Evolutionary conservation across 306 rosid genomes (phyloP), one percentile per base, ranked within the genome.

Genomic region (Citrullus mucosospermus): DNA sequence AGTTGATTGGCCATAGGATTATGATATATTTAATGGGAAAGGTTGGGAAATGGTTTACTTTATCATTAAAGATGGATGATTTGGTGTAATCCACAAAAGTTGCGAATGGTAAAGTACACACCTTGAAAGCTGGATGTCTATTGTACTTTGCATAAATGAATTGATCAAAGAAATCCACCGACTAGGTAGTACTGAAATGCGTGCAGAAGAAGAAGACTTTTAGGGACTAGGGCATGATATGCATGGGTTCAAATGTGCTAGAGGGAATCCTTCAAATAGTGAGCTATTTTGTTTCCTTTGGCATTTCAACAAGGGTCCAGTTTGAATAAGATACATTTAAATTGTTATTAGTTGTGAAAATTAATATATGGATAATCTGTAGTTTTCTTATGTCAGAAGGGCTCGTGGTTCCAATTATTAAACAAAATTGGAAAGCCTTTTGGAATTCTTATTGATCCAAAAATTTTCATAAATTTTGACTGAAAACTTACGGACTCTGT

Each of bases 81-180:
- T 80, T 67, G 66, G 62, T 69, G 83, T 56, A 62, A 57, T 53
- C 63, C 57, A 72, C 43, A 4, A 56, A 66, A 66, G 28, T 39
- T 36, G 51, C 51, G 8, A n/a, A 38, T 46, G 76, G 30, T 6
- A 68, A 68, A 68, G 74, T 68, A 56, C 46, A 46, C 38, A 43
- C n/a, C 58, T 70, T 70, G 57, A 46, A 25, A 72, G 76, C 50
- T 46, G 14, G 58, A 71, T 44, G 58, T 28, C 54, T 12, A 71
- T 25, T 48, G 76, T 48, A 71, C 76, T 71, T 66, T 25, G 58
- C 41, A 48, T 14, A 25, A 71, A 14, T 48, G 57, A 71, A 71
- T 25, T 48, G 54, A 48, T 43, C 18, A 70, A 22, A 20, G n/a
- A 44, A n/a, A 70, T 25, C 32, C 74, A 70, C 55, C 57, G 76